Conservation (phyloP, 192 early-diverging fungal species). For the Podila horticola region DNA sequence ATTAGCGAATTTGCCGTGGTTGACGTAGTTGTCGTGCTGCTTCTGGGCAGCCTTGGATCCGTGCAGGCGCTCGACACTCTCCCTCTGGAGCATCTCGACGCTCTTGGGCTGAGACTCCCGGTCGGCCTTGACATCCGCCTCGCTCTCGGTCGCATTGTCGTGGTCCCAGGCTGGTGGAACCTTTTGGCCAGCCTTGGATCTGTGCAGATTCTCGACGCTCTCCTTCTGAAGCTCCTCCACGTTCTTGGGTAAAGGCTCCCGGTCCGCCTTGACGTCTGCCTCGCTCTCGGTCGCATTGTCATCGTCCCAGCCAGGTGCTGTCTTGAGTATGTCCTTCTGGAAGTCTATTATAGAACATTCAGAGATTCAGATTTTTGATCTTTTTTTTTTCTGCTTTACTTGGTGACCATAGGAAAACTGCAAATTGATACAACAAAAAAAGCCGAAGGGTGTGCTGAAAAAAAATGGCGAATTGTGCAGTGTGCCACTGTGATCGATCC, state of each 20-base stretch:
- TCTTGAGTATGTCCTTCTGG: conserved; percentile 25
- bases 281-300: conserved; percentile 36
- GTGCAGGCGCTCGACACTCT: conserved; percentile 7
- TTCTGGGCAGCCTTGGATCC: too few relatives aligned
- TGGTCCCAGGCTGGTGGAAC: conserved; percentile 34
- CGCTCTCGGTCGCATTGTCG: conserved; percentile 29
- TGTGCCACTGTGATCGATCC: neutral
- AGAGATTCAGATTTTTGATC: neutral
- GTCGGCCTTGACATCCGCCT: conserved; percentile 47
- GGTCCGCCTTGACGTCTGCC: conserved; percentile 44
- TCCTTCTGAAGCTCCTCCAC: conserved; percentile 22
- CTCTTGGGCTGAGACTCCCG: conserved; percentile 18
- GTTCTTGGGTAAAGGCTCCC: conserved; percentile 18
- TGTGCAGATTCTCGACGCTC: conserved; percentile 2
- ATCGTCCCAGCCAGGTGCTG: conserved; percentile 30
- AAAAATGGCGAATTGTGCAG: neutral
- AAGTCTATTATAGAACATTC: neutral
- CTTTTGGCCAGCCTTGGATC: too few relatives aligned
- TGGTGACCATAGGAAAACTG: neutral
- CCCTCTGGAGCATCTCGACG: conserved; percentile 17
- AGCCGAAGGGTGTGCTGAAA: neutral
- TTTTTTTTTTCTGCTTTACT: neutral
- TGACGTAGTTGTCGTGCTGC: too few relatives aligned
- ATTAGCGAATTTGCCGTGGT: too few relatives aligned
- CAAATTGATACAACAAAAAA: neutral